These are phyloP conservation scores for Phoenix dactylifera DNA, from an alignment of 176 grass and related monocot species.

Conservation along the genomic window DNA sequence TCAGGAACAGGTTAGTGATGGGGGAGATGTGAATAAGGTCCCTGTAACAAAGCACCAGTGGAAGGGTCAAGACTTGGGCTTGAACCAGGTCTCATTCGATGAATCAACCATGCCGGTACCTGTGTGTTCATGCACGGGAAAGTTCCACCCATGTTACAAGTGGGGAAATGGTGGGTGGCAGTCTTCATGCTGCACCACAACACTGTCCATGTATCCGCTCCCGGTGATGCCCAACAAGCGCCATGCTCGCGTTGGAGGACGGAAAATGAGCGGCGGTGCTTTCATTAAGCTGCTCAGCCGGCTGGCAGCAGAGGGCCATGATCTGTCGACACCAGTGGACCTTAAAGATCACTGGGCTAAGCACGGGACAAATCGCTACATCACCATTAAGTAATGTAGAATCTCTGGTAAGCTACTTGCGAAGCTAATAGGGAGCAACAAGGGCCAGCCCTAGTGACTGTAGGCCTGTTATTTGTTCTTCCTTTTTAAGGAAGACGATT, in stretches of 20 bases:
- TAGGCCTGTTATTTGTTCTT: no score
- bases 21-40: conserved; percentile 20
- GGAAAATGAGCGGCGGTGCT: conserved; percentile 85
- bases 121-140: conserved; percentile 64
- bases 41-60: conserved; percentile 58
- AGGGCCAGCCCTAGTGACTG: no score
- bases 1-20: conserved; percentile 3
- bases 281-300: conserved; percentile 80
- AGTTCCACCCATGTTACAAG: conserved; percentile 64
- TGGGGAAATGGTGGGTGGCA: conserved; percentile 93
- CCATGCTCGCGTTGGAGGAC: conserved; percentile 69
- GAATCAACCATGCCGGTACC: conserved; percentile 75
- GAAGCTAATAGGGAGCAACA: no score
- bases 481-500: no score
- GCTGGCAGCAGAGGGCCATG: conserved; percentile 73
- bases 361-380: conserved; percentile 83
- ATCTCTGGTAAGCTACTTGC: no score
- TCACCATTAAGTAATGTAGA: conserved; percentile 52
- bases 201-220: conserved; percentile 69
- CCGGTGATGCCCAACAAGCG: conserved; percentile 87
- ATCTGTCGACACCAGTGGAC: conserved; percentile 60
- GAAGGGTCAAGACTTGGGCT: conserved; percentile 67
- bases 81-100: conserved; percentile 60
- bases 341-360: conserved; percentile 93
- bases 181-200: conserved; percentile 79